Evolutionary conservation across 2,329 filamentous ascomycete species (phyloP), one percentile per base, ranked within the genome.

Genomic region (Botryotinia calthae): DNA sequence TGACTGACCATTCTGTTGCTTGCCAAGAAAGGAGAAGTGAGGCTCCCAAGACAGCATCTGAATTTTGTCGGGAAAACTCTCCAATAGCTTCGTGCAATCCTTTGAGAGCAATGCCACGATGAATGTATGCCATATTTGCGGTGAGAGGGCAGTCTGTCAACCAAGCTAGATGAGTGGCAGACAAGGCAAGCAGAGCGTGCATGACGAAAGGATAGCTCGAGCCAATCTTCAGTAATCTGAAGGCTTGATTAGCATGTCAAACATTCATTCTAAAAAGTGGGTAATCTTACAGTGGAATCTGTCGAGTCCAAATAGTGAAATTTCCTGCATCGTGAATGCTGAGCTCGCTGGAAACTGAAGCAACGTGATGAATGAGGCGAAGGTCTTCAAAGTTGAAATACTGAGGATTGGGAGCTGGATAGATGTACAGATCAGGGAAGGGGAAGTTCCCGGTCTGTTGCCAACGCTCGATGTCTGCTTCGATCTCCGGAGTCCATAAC

Each of bases 21-120:
- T 98, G 95, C 95, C 96, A 98, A 54, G 95, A 97, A 67, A 99
- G 87, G 65, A 98, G 88, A 62, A 98, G 89, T 40, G 95, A 98
- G 46, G 95, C 93, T 40, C 95, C 95, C 71, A 99, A 87, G 75
- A 98, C 91, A 61, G 95, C 94, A 83, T 99, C 95, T 2, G 94
- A 95, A 74, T 94, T 97, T 70, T 92, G 90, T 78, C 90, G 90
- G 3, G 93, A 97, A 82, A 98, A 98, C 31, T 88, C 87, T 62
- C 90, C 89, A 77, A 98, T 95, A 42, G 94, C 94, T 79, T 95
- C 92, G 79, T 97, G 94, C 65, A 98, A 85, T 4, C 95, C 95
- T 78, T 93, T 94, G 74, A 98, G 85, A 18, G 96, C 95, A 76
- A 93, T 88, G 40, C 93, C 93, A 72, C 93, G 92, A 82, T 98